Conservation (phyloP, 148 eudicot species). For the Mesembryanthemum crystallinum region DNA sequence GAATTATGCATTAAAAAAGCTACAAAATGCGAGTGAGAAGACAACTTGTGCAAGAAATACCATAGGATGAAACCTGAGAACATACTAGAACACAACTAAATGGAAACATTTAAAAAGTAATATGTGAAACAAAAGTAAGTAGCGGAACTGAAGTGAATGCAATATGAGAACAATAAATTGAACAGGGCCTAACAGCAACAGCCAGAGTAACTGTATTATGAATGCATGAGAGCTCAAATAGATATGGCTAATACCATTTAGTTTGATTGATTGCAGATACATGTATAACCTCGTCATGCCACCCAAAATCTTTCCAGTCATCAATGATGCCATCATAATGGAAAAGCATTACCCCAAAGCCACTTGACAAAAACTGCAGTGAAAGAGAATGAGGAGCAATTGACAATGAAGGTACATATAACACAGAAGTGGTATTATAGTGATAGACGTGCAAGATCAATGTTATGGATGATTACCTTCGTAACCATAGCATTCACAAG, state of each 20-base stretch:
- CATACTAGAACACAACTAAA: too few relatives aligned
- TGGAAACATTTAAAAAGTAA: too few relatives aligned
- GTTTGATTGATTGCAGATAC: slow-evolving; percentile 80
- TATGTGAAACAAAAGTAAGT: too few relatives aligned
- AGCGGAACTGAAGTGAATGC: too few relatives aligned
- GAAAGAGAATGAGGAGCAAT: background rate
- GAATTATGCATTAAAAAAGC: too few relatives aligned
- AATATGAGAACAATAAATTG: too few relatives aligned
- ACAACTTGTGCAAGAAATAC: background rate
- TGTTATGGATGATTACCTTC: slow-evolving; percentile 46
- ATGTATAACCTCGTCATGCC: slow-evolving; percentile 72
- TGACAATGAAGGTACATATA: background rate
- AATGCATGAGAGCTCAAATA: background rate
- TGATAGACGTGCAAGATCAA: background rate
- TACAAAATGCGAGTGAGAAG: background rate
- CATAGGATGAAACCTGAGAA: background rate
- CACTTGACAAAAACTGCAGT: slow-evolving; percentile 64
- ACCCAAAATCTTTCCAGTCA: slow-evolving; percentile 65
- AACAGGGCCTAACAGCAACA: too few relatives aligned
- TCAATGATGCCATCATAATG: slow-evolving; percentile 84
- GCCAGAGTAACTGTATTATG: background rate
- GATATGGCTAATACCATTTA: slow-evolving; percentile 59
- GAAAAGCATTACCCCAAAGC: slow-evolving; percentile 74
- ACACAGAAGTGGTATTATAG: background rate
- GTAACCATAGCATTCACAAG: slow-evolving; percentile 69